Evolutionary conservation across 148 eudicot species (phyloP).

Genomic region (Vaccinium darrowii): DNA sequence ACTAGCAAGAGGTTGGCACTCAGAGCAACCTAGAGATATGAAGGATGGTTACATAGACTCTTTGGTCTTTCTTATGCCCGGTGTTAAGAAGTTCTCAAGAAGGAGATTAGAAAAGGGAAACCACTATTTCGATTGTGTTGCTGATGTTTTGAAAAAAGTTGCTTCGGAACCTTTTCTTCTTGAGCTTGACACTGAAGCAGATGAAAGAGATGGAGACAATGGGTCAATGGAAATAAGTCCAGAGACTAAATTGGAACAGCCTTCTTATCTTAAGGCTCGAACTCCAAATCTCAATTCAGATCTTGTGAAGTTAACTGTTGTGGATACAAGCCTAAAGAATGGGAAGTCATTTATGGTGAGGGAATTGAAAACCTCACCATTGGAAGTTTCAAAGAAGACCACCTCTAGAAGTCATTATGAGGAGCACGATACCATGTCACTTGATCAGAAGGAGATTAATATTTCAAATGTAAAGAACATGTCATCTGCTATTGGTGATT

Average conservation of each 20-base stretch:
- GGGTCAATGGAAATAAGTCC: conserved; percentile 28
- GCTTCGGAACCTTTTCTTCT: conserved; percentile 63
- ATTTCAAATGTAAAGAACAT: neutral
- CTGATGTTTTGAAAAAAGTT: conserved; percentile 67
- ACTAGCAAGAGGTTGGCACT: conserved; percentile 89
- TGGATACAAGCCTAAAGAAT: conserved; percentile 38
- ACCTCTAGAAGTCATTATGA: conserved; percentile 2
- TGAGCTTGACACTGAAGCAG: conserved; percentile 49
- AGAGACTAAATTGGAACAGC: conserved; percentile 27
- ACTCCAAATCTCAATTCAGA: conserved; percentile 28
- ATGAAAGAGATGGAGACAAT: conserved; percentile 12
- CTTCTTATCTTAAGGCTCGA: conserved; percentile 42
- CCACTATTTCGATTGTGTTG: conserved; percentile 70
- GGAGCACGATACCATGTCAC: neutral
- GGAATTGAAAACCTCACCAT: conserved; percentile 33
- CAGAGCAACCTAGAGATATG: conserved; percentile 61
- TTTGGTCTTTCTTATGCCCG: conserved; percentile 81
- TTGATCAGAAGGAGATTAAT: neutral
- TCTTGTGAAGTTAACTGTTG: conserved; percentile 35
- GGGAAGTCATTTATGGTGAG: conserved; percentile 25
- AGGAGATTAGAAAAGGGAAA: conserved; percentile 64
- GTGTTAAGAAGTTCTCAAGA: conserved; percentile 68
- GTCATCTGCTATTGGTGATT: conserved; percentile 5
- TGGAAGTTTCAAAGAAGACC: conserved; percentile 13
- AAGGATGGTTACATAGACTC: conserved; percentile 36